Percentiles rank a stretch among this genome's conserved stretches.
Conservation (phyloP, 2,329 filamentous ascomycete genomes). For the Neoscytalidium dimidiatum region DNA sequence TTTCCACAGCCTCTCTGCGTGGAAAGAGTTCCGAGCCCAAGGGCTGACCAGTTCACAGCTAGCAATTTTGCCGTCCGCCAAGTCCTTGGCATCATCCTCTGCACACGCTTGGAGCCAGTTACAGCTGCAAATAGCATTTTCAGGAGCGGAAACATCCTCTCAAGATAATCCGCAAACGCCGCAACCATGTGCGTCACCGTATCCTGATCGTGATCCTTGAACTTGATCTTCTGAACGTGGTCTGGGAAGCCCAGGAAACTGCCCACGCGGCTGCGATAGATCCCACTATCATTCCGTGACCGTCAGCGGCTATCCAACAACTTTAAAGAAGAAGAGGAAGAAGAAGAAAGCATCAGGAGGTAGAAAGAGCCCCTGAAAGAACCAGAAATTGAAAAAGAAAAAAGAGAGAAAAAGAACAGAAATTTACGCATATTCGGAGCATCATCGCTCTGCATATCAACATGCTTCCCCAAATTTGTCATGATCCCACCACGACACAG, state of each 20-base stretch:
- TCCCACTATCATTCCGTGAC: background rate
- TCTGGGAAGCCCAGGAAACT: background rate
- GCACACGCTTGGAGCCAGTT: background rate
- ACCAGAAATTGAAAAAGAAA: background rate
- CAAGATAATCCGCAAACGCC: conserved; percentile 32
- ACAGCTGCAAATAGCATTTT: background rate
- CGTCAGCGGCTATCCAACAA: background rate
- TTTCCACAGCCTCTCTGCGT: conserved; percentile 34
- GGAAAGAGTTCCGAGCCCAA: conserved; percentile 26
- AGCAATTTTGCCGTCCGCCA: conserved; percentile 29
- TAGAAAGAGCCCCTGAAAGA: no score
- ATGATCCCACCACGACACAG: conserved; percentile 33
- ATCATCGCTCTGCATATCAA: conserved; percentile 21
- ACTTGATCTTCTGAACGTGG: background rate
- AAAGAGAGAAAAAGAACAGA: background rate
- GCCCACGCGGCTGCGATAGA: background rate
- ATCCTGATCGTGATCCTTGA: conserved; percentile 32
- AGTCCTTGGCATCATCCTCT: conserved; percentile 30
- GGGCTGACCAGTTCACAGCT: conserved; percentile 23
- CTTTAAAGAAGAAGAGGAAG: no score
- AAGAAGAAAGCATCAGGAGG: no score
- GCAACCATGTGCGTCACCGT: conserved; percentile 34
- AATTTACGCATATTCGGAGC: conserved; percentile 24
- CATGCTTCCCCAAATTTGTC: conserved; percentile 25
- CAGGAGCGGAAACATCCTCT: conserved; percentile 16